A percentile compares a stretch with the other conserved stretches of the same genome.
Evolutionary conservation across 805 yeast species (phyloP).

Genomic region (Candida chauliodis): DNA sequence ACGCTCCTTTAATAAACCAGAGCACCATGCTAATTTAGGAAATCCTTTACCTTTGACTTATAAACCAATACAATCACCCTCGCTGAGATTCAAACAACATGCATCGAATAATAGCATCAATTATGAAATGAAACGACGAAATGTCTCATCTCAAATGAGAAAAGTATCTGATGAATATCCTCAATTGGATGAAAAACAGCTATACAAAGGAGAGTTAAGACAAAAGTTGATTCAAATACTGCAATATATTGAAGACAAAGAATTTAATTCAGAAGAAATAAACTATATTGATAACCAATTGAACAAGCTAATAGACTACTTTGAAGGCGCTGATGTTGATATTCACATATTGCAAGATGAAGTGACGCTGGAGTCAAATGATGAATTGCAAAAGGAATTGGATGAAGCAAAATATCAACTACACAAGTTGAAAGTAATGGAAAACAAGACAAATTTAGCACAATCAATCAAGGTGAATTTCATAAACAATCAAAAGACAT

Average conservation of each 20-base stretch:
- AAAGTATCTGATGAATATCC: background rate
- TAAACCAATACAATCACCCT: slow-evolving; percentile 12
- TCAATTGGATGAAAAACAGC: too few species aligned
- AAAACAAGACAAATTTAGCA: background rate
- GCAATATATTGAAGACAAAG: background rate
- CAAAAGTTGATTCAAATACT: background rate
- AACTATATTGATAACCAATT: background rate
- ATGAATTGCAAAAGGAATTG: slow-evolving; percentile 20
- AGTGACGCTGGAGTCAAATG: background rate
- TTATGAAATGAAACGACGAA: background rate
- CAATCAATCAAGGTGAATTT: background rate
- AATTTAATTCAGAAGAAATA: background rate
- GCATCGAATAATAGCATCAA: background rate
- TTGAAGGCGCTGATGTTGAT: background rate
- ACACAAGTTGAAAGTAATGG: slow-evolving; percentile 3
- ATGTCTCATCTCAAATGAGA: background rate
- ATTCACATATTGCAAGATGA: background rate
- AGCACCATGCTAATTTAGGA: background rate
- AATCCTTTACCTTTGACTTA: slow-evolving; percentile 29
- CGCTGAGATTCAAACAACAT: background rate
- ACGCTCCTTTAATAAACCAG: slow-evolving; percentile 5
- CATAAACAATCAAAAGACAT: background rate
- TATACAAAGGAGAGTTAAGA: too few species aligned
- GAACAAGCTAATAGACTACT: background rate
- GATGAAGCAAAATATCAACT: slow-evolving; percentile 11